phyloP scores from a whole-genome alignment of 2,329 filamentous ascomycete species.

The Xylaria sp. region DNA sequence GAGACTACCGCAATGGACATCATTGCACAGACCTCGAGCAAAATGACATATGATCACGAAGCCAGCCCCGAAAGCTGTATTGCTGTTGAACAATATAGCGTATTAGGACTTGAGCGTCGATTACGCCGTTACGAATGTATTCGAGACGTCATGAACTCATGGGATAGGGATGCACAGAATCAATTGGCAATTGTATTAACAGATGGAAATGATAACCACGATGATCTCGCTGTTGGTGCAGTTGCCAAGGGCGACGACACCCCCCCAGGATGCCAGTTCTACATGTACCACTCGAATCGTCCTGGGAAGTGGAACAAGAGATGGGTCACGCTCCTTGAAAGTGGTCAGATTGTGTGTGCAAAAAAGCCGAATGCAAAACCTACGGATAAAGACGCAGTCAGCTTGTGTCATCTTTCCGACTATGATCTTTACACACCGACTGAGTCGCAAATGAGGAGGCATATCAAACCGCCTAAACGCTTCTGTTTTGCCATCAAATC shows the following conservation, averaged over 20 bases:
- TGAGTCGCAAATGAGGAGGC: slow-evolving; percentile 68
- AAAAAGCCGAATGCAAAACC: slow-evolving; percentile 70
- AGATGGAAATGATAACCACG: slow-evolving; percentile 58
- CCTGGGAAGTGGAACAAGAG: slow-evolving; percentile 90
- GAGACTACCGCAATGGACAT: slow-evolving; percentile 78
- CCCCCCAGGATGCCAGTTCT: slow-evolving; percentile 70
- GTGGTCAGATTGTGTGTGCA: slow-evolving; percentile 73
- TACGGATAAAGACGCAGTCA: slow-evolving; percentile 68
- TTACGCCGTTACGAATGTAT: slow-evolving; percentile 86
- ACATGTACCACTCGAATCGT: slow-evolving; percentile 80
- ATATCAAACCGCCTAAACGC: slow-evolving; percentile 82
- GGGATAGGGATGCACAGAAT: slow-evolving; percentile 83
- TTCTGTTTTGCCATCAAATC: slow-evolving; percentile 89
- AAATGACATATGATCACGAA: slow-evolving; percentile 59
- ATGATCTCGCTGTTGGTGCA: slow-evolving; percentile 67
- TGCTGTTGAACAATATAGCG: slow-evolving; percentile 77
- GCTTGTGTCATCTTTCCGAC: slow-evolving; percentile 84
- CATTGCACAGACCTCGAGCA: slow-evolving; percentile 68
- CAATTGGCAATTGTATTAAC: slow-evolving; percentile 69
- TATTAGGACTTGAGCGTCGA: slow-evolving; percentile 79
- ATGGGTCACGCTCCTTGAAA: slow-evolving; percentile 73
- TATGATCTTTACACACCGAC: slow-evolving; percentile 89
- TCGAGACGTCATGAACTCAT: slow-evolving; percentile 88
- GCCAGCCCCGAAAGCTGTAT: slow-evolving; percentile 71
- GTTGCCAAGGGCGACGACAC: slow-evolving; percentile 64